These are phyloP conservation scores for Syncephalastrum sp. DNA, from an alignment of 371 early-diverging fungal species.

Conservation along the genomic window DNA sequence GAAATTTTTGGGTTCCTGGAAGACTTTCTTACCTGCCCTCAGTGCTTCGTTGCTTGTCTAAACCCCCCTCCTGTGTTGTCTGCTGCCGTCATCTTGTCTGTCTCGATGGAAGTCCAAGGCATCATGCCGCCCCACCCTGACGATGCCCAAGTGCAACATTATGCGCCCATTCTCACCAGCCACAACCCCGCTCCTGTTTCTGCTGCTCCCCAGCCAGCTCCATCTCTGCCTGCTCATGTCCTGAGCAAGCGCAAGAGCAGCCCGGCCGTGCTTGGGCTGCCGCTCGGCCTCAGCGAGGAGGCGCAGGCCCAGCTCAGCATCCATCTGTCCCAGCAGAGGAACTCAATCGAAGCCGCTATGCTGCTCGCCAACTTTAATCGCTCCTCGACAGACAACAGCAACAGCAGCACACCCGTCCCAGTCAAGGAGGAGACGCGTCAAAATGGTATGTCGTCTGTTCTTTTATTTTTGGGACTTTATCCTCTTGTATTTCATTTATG, in stretches of 20 bases:
- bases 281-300: constrained; percentile 33
- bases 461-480: not conserved
- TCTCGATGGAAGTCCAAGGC: not conserved
- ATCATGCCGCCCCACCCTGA: constrained; percentile 6
- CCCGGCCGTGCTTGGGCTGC: constrained; percentile 45
- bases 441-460: no score
- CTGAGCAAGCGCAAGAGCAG: constrained; percentile 44
- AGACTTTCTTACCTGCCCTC: constrained; percentile 3
- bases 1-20: constrained; percentile 3
- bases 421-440: no score
- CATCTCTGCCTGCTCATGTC: constrained; percentile 8
- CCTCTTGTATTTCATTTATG: constrained; percentile 19
- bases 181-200: constrained; percentile 1
- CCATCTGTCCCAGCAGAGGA: constrained; percentile 43
- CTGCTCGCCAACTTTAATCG: constrained; percentile 46
- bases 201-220: constrained; percentile 7
- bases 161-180: constrained; percentile 9
- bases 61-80: constrained; percentile 5
- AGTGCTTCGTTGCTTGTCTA: constrained; percentile 3
- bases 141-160: constrained; percentile 12
- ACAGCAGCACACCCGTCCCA: no score
- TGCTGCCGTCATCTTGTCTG: constrained; percentile 4
- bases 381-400: constrained; percentile 17
- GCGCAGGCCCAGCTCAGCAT: constrained; percentile 29
- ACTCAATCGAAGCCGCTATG: constrained; percentile 56